Conservation (phyloP, 2,329 filamentous ascomycete species). For the Bipolaris oryzae region DNA sequence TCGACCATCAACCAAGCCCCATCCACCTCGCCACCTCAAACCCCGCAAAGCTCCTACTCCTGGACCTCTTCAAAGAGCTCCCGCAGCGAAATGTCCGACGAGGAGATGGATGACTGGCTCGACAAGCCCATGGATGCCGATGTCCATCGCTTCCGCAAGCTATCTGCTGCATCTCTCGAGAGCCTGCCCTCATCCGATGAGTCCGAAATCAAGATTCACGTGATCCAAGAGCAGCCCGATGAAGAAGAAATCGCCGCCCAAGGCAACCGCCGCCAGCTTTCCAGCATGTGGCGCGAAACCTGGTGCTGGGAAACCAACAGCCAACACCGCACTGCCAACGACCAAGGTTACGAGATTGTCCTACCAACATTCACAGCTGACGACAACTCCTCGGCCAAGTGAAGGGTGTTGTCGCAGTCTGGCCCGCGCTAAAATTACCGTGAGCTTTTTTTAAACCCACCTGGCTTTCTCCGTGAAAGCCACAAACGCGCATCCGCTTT, state of each 20-base stretch:
- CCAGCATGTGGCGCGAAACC: conserved; percentile 12
- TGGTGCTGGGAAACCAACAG: conserved; percentile 7
- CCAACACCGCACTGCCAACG: background rate
- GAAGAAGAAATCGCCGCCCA: conserved; percentile 5
- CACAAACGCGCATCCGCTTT: background rate
- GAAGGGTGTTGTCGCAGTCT: background rate
- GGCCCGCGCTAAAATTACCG: background rate
- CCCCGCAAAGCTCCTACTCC: conserved; percentile 7
- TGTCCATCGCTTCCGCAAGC: conserved; percentile 21
- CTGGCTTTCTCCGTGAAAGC: conserved; percentile 1
- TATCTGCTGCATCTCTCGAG: conserved; percentile 10
- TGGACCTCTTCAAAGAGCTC: conserved; percentile 14
- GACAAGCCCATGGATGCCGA: conserved; percentile 26
- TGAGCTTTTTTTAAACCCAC: background rate
- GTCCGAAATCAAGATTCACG: conserved; percentile 11
- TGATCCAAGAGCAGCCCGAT: conserved; percentile 11
- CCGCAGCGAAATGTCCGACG: conserved; percentile 23
- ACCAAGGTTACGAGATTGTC: background rate
- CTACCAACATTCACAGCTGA: background rate
- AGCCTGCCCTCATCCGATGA: background rate
- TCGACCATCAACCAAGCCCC: background rate
- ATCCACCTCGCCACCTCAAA: conserved; percentile 10
- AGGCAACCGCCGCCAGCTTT: conserved; percentile 1
- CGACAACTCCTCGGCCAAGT: background rate
- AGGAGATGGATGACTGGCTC: conserved; percentile 29